Conservation (phyloP, 495 filamentous ascomycete species). For the Acidiella bohemica region DNA sequence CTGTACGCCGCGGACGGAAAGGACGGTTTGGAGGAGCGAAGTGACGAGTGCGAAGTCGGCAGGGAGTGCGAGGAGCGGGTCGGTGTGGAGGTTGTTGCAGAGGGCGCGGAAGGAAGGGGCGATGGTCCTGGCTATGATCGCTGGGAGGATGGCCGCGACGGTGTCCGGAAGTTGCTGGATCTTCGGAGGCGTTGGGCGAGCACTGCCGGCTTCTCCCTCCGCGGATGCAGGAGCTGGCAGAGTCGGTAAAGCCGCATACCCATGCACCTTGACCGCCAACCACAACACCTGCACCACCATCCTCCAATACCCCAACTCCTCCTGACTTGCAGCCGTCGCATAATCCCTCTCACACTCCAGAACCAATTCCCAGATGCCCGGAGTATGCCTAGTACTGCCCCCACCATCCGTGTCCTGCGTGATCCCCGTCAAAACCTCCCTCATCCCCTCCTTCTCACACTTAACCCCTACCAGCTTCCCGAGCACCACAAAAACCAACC, state of each 20-base stretch:
- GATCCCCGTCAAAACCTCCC: conserved; percentile 39
- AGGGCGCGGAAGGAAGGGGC: conserved; percentile 67
- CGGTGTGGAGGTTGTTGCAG: conserved; percentile 55
- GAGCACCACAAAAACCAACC: conserved; percentile 61
- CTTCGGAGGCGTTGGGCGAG: no score
- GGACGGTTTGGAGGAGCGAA: conserved; percentile 69
- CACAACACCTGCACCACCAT: conserved; percentile 74
- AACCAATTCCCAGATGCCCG: conserved; percentile 53
- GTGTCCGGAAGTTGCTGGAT: no score
- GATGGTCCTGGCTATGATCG: conserved; percentile 64
- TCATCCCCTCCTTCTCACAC: conserved; percentile 45
- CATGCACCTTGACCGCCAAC: conserved; percentile 57
- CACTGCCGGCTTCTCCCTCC: no score
- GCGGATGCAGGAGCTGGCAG: conserved; percentile 13
- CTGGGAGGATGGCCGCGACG: conserved; percentile 46
- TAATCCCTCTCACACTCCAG: conserved; percentile 50
- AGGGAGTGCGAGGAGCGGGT: conserved; percentile 27
- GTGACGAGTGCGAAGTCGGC: conserved; percentile 77
- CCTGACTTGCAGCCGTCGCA: conserved; percentile 42
- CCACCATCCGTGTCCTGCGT: background rate
- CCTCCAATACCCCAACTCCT: conserved; percentile 63
- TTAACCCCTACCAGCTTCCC: conserved; percentile 57
- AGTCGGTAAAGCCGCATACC: conserved; percentile 21
- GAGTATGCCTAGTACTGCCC: conserved; percentile 2
- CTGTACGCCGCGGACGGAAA: conserved; percentile 56